These are phyloP conservation scores for Termitomyces sp. DNA, from an alignment of 768 basidiomycete species.

Conservation along the genomic window DNA sequence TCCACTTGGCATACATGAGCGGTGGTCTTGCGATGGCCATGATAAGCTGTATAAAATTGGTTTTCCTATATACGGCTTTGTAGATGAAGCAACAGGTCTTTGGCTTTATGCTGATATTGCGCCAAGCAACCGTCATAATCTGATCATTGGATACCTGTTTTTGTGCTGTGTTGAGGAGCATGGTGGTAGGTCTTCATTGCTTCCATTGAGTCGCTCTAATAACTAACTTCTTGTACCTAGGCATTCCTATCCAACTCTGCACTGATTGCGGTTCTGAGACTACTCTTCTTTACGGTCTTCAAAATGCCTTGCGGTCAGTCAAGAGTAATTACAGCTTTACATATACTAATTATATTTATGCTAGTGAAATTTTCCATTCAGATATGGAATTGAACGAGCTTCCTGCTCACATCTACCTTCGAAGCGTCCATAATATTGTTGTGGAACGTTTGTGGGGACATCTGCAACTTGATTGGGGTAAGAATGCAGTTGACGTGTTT, in stretches of 20 bases:
- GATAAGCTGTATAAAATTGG: constrained; percentile 25
- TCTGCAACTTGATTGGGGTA: constrained; percentile 24
- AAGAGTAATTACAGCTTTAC: neutral
- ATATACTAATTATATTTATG: neutral
- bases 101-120: constrained; percentile 9
- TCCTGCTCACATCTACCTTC: constrained; percentile 25
- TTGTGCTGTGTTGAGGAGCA: constrained; percentile 22
- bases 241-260: constrained; percentile 3
- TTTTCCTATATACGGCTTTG: constrained; percentile 27
- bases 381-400: constrained; percentile 18
- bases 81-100: constrained; percentile 1
- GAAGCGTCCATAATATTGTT: constrained; percentile 28
- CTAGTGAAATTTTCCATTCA: constrained; percentile 22
- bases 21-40: neutral
- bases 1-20: neutral
- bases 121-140: constrained; percentile 2
- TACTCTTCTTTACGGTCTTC: constrained; percentile 21
- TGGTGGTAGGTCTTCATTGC: constrained; percentile 18
- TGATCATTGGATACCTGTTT: constrained; percentile 16
- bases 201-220: neutral
- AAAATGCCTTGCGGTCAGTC: neutral
- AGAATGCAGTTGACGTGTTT: constrained; percentile 22
- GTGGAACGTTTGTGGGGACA: constrained; percentile 31
- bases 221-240: neutral
- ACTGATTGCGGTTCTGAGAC: constrained; percentile 34